A percentile compares a stretch with the other conserved stretches of the same genome.
These are phyloP conservation scores for Mrakia hoshinonis DNA, from an alignment of 768 basidiomycete species.

Conservation along the genomic window DNA sequence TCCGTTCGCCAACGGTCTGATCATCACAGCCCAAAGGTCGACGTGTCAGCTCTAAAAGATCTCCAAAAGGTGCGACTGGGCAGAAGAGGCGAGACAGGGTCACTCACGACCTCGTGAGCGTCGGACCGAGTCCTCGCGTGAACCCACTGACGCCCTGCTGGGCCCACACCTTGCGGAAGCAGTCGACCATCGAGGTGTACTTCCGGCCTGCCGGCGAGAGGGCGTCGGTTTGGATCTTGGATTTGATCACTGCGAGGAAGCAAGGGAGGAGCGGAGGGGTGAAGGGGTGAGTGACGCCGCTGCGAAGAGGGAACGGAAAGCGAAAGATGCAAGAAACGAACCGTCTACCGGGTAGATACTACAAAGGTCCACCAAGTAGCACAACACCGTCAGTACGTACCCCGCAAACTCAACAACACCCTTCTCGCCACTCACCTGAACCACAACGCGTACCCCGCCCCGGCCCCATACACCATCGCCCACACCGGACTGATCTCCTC, in stretches of 20 bases:
- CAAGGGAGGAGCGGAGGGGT: neutral
- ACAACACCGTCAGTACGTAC: neutral
- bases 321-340: neutral
- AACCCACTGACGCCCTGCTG: conserved; percentile 79
- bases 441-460: conserved; percentile 74
- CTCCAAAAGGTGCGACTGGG: neutral
- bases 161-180: conserved; percentile 70
- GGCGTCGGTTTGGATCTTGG: conserved; percentile 89
- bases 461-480: conserved; percentile 77
- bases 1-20: conserved; percentile 78
- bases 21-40: conserved; percentile 48
- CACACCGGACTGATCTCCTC: conserved; percentile 70
- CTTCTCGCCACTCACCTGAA: conserved; percentile 31
- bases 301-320: conserved; percentile 29
- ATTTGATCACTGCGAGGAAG: conserved; percentile 68
- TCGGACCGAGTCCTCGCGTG: conserved; percentile 81
- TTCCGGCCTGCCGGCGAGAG: conserved; percentile 61
- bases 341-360: conserved; percentile 28
- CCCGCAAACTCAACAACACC: too few relatives aligned
- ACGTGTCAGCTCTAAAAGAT: neutral
- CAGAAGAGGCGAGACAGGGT: neutral
- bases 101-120: conserved; percentile 57
- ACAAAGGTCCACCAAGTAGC: neutral
- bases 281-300: neutral
- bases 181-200: conserved; percentile 73